These are phyloP conservation scores for Boechera divaricarpa DNA, from an alignment of 345 rosid species.

Conservation along the genomic window DNA sequence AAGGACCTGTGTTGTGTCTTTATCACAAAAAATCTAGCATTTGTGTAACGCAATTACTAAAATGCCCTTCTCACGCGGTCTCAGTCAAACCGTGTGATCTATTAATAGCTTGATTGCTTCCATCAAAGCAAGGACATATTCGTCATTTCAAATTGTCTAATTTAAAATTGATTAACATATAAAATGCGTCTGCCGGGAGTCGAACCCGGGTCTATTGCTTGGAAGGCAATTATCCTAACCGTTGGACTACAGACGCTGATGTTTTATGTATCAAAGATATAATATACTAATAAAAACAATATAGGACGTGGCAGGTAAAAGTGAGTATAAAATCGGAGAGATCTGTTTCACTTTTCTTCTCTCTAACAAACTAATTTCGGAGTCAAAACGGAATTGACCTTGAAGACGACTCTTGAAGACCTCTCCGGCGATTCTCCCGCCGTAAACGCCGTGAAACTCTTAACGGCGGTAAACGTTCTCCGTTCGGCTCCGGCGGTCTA, in stretches of 20 bases:
- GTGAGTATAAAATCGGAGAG: not conserved
- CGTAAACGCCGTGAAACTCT: slow-evolving; percentile 8
- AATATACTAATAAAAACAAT: not conserved
- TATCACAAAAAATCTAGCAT: slow-evolving; percentile 8
- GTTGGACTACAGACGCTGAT: slow-evolving; percentile 88
- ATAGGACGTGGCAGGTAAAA: slow-evolving; percentile 5
- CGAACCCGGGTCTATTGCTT: slow-evolving; percentile 92
- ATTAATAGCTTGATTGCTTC: not conserved
- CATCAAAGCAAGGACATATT: not conserved
- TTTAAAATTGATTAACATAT: too few species aligned
- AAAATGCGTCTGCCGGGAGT: slow-evolving; percentile 80
- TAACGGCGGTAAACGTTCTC: not conserved
- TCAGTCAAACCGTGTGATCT: not conserved
- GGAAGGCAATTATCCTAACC: slow-evolving; percentile 99
- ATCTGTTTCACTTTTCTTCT: not conserved
- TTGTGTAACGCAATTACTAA: not conserved
- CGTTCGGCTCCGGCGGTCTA: not conserved
- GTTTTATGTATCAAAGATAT: not conserved
- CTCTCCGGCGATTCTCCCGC: slow-evolving; percentile 22
- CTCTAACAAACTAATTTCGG: not conserved
- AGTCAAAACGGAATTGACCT: slow-evolving; percentile 28
- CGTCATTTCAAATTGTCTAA: not conserved
- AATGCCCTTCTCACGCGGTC: slow-evolving; percentile 12
- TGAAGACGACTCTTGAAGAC: slow-evolving; percentile 21
- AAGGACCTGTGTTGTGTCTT: slow-evolving; percentile 31